A percentile compares a stretch with the other conserved stretches of the same genome.
Conservation (phyloP, 345 rosid genomes). For the Salix brachista region DNA sequence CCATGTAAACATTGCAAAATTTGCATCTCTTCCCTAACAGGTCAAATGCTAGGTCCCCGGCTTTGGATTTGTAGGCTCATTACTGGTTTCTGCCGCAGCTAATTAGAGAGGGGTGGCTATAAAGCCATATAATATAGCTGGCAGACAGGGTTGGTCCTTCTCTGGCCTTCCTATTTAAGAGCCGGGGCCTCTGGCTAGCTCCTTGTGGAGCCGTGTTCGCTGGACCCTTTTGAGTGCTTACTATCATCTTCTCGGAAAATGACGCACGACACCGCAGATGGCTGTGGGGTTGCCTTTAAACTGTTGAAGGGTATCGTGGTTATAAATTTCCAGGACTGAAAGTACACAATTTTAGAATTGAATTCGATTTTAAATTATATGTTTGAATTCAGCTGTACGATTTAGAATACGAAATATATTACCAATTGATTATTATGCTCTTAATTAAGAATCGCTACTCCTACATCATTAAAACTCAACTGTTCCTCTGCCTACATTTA, state of each 20-base stretch:
- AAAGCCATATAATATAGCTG: neutral
- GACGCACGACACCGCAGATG: neutral
- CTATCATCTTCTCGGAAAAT: neutral
- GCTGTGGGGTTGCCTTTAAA: neutral
- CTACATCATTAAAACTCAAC: too few species aligned
- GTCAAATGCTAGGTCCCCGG: neutral
- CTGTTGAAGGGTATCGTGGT: too few species aligned
- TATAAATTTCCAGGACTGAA: too few species aligned
- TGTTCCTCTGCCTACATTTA: too few species aligned
- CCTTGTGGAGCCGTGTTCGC: neutral
- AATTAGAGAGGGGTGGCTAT: too few species aligned
- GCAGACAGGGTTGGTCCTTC: slow-evolving; percentile 10
- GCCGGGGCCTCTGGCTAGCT: neutral
- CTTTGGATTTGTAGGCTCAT: too few species aligned
- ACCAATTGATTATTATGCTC: too few species aligned
- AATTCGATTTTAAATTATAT: too few species aligned
- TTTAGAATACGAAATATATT: too few species aligned
- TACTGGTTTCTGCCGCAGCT: neutral
- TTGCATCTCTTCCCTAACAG: neutral
- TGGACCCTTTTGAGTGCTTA: neutral
- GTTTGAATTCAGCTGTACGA: too few species aligned
- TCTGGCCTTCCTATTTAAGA: slow-evolving; percentile 15
- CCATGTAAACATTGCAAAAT: neutral
- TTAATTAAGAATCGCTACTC: too few species aligned
- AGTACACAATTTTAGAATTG: too few species aligned